Conservation (phyloP, 257 asterid genomes). For the Thymus quinquecostatus region DNA sequence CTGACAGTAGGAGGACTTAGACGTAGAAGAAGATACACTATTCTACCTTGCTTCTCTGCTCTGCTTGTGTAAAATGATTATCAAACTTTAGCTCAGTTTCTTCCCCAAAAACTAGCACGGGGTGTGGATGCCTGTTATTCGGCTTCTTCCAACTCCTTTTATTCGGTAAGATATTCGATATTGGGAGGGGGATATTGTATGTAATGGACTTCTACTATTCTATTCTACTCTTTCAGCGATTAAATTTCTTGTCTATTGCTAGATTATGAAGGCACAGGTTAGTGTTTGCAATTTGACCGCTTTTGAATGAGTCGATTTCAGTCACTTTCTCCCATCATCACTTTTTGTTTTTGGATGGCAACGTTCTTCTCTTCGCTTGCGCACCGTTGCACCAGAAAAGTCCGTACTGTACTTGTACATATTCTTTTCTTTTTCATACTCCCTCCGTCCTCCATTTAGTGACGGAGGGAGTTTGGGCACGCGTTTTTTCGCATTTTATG, state of each 20-base stretch:
- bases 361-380: no score
- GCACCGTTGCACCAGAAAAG: no score
- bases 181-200: neutral
- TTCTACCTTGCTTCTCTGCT: conserved; percentile 5
- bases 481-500: no score
- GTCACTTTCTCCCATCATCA: no score
- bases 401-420: no score
- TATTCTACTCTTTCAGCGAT: neutral
- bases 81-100: conserved; percentile 24
- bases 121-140: neutral
- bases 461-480: no score
- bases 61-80: conserved; percentile 36
- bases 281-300: no score
- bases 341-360: no score
- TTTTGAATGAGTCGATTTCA: no score
- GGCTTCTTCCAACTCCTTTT: conserved; percentile 1
- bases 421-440: no score
- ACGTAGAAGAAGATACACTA: conserved; percentile 26
- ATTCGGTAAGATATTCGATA: neutral
- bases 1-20: conserved; percentile 31
- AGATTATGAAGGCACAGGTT: neutral
- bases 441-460: no score
- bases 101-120: conserved; percentile 7
- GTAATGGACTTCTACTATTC: neutral
- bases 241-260: neutral